Evolutionary conservation across 306 rosid species (phyloP).

Genomic region (Vigna unguiculata): DNA sequence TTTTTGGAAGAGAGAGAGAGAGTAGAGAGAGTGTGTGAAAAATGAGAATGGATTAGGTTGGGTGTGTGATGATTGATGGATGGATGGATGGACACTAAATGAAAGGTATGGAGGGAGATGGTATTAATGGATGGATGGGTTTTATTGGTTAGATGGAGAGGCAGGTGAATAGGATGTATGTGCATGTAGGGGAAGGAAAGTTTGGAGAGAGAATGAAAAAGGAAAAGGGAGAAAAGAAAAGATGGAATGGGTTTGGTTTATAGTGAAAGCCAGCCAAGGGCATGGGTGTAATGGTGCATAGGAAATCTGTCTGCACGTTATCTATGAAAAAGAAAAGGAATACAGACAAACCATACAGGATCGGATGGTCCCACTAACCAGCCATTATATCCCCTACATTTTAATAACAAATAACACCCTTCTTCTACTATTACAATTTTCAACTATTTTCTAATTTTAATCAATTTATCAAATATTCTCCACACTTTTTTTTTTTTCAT

Average conservation of each 20-base stretch:
- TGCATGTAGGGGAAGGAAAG: neutral
- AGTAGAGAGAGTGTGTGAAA: neutral
- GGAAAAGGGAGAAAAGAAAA: neutral
- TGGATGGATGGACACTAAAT: neutral
- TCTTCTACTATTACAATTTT: too few relatives aligned
- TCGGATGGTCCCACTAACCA: conserved; percentile 11
- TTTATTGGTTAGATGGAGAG: conserved; percentile 47
- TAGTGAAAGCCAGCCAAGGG: conserved; percentile 23
- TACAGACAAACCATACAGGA: conserved; percentile 37
- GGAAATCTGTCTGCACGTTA: conserved; percentile 34
- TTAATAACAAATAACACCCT: too few relatives aligned
- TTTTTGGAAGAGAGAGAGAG: neutral
- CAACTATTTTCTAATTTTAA: too few relatives aligned
- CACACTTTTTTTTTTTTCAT: neutral
- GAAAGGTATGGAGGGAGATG: neutral
- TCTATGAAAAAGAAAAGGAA: neutral
- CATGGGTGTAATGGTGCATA: conserved; percentile 3
- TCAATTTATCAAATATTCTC: neutral
- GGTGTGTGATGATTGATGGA: neutral
- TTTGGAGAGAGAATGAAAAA: neutral
- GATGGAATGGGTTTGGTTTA: conserved; percentile 10
- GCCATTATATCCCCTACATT: too few relatives aligned
- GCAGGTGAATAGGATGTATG: conserved; percentile 59
- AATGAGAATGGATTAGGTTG: neutral
- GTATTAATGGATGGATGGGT: conserved; percentile 23